Base-by-base conservation (phyloP, 495 filamentous ascomycete genomes). In the Clavariopsis aquatica region DNA sequence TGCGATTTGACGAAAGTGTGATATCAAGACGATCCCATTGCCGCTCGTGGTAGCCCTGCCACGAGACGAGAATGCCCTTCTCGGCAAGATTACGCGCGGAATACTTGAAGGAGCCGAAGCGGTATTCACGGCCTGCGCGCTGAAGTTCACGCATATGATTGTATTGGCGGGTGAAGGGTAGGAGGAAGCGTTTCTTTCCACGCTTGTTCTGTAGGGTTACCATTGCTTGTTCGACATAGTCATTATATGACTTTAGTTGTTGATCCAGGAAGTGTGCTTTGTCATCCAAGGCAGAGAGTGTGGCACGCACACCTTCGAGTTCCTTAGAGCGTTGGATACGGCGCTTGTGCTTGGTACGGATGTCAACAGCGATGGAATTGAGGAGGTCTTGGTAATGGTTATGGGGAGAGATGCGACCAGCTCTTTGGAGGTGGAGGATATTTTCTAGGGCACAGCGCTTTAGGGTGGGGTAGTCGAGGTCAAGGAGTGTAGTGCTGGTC, bases 191-290 rank as follows among this genome's bases (percentile, higher is more conserved):
- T 72, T 94, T 95, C 78, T 96, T 96, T 60, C 84, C 93, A 76
- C 96, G 96, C 78, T 96, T 96, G 75, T 89, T 94, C 76, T 98
- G 95, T 52, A 99, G 84, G n/a, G 95, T 98, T 56, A 93, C 83
- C 92, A 99, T 96, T 20, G 94, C 92, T 74, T 97, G 93, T 80
- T 99, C 94, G 70, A 99, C 96, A 73, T 97, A 98, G 76, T 98
- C 92, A 73, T 99, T 96, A 80, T 97, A 99, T 65, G 87, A 92
- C 80, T 96, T 95, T 45, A 96, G 84, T 77, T 98, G 95, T 64
- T 90, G 87, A 69, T 99, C 95, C 1, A 99, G 83, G 78, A 92
- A 98, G 52, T 83, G 81, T 24, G 94, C 92, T 76, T 99, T 97
- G 68, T 95, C 90, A 74, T 91, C 89, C 56, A 99, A 79, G 65